phyloP scores from a whole-genome alignment of 2,329 filamentous ascomycete species.

The Colletotrichum caudatum region DNA sequence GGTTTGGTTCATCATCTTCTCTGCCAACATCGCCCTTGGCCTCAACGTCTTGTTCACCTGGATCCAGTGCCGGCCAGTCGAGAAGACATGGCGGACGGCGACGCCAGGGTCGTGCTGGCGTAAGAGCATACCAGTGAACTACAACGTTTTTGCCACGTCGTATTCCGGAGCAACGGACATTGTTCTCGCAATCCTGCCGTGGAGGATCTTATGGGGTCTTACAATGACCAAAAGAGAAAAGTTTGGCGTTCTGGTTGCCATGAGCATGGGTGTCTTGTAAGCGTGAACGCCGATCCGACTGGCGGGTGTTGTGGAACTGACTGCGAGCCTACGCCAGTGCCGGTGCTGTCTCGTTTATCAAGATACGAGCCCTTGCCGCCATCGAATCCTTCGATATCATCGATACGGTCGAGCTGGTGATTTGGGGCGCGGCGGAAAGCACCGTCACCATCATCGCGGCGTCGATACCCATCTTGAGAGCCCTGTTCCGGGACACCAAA shows the following conservation, averaged over 20 bases:
- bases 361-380: constrained; percentile 46
- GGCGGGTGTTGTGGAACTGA: not conserved
- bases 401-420: constrained; percentile 44
- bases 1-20: constrained; percentile 47
- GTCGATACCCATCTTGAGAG: constrained; percentile 50
- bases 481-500: constrained; percentile 43
- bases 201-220: constrained; percentile 55
- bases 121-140: constrained; percentile 46
- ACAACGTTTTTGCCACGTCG: constrained; percentile 48
- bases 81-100: constrained; percentile 45
- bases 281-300: constrained; percentile 8
- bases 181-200: constrained; percentile 54
- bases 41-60: constrained; percentile 45
- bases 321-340: constrained; percentile 44
- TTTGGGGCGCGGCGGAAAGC: constrained; percentile 49
- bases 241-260: constrained; percentile 53
- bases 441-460: constrained; percentile 50
- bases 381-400: constrained; percentile 43
- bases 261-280: constrained; percentile 59
- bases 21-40: constrained; percentile 45
- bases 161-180: constrained; percentile 56
- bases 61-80: constrained; percentile 46
- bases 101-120: constrained; percentile 46
- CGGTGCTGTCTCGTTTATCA: constrained; percentile 49
- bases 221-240: constrained; percentile 56